A percentile compares a stretch with the other conserved stretches of the same genome.
Conservation (phyloP, 306 rosid species). For the Castanea mollissima region DNA sequence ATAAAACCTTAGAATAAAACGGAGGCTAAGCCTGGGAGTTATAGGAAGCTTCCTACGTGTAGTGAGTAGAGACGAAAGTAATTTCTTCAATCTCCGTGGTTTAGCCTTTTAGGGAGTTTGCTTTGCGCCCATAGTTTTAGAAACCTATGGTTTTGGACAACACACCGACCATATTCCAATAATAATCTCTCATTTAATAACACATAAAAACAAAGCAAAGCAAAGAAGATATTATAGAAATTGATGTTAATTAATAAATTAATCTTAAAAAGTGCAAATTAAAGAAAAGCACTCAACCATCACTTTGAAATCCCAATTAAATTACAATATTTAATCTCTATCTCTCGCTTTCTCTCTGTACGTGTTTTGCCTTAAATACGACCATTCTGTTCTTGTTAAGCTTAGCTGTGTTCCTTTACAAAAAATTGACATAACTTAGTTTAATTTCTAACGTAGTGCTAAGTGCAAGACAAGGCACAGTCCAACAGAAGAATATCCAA, state of each 20-base stretch:
- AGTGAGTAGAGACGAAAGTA: not conserved
- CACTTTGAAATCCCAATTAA: not conserved
- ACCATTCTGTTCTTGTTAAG: not conserved
- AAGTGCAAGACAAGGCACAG: conserved; percentile 21
- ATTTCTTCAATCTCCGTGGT: not conserved
- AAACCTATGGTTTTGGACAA: conserved; percentile 10
- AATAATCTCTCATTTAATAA: not conserved
- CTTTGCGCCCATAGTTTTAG: conserved; percentile 25
- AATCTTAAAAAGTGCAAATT: not conserved
- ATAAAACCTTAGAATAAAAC: no score
- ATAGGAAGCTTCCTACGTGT: no score
- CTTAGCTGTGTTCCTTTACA: not conserved
- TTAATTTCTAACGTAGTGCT: conserved; percentile 3
- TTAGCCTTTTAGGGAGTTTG: not conserved
- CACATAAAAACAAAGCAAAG: conserved; percentile 4
- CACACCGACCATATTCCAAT: conserved; percentile 22
- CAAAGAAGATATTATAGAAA: conserved; percentile 10
- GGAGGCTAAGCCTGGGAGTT: not conserved
- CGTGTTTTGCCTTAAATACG: not conserved
- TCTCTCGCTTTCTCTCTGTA: not conserved
- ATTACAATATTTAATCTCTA: not conserved
- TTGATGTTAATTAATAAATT: not conserved
- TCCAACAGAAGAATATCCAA: conserved; percentile 2
- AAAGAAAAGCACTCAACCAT: conserved; percentile 12
- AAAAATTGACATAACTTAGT: not conserved